Conservation (phyloP, 2,329 filamentous ascomycete genomes). For the Penicillium sp. region DNA sequence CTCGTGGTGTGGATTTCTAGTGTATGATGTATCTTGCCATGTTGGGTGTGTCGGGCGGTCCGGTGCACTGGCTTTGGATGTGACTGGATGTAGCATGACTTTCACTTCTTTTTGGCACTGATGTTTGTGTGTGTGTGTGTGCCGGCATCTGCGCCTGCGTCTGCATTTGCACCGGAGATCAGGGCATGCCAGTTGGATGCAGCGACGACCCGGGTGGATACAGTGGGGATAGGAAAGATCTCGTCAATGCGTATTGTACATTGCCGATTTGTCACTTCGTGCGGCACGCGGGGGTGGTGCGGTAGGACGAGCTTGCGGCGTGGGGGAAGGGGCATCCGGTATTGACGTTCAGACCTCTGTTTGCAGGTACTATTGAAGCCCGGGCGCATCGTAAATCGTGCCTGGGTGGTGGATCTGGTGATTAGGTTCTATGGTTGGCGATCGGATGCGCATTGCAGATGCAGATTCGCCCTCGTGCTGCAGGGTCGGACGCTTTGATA, state of each 20-base stretch:
- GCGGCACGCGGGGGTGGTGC: not conserved
- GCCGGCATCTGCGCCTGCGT: not conserved
- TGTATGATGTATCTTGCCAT: too few relatives aligned
- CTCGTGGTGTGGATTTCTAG: not conserved
- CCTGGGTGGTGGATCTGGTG: not conserved
- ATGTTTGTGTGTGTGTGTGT: not conserved
- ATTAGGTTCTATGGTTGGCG: slow-evolving; percentile 1
- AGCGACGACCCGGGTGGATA: not conserved
- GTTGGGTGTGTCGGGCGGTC: too few relatives aligned
- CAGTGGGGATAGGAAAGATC: not conserved
- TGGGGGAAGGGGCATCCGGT: not conserved
- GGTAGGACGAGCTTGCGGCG: not conserved
- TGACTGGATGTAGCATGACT: not conserved
- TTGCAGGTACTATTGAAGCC: not conserved
- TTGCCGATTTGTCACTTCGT: too few relatives aligned
- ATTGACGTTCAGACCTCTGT: not conserved
- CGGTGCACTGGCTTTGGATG: not conserved
- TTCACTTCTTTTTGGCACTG: too few relatives aligned
- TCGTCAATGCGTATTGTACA: too few relatives aligned
- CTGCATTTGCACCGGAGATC: not conserved
- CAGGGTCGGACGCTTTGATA: not conserved
- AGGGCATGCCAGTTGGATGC: not conserved
- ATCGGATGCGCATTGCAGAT: not conserved
- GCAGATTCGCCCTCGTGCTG: not conserved
- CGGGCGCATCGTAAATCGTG: not conserved